Base-by-base conservation (phyloP, 2,329 filamentous ascomycete species). In the Fusarium verrucosum region DNA sequence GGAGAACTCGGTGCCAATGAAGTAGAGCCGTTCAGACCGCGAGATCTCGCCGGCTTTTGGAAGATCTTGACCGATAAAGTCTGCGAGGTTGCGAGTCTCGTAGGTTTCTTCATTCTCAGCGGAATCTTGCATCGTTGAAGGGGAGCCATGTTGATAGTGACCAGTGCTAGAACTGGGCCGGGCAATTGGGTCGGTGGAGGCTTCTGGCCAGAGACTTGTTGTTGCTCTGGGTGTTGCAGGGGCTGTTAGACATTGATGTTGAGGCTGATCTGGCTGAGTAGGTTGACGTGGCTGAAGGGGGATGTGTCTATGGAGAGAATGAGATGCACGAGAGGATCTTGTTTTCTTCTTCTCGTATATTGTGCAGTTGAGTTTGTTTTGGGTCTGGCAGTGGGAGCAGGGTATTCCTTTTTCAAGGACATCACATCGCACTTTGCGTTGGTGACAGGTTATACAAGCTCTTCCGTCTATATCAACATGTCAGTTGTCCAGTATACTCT, bases 1-100 rank as follows among this genome's bases (percentile, higher is more conserved):
- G 30, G 83, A 86, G 57, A 83, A 79, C 61, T 85, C 83, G 52
- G 82, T 82, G 8, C 83, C 83, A 40, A 86, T 83, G 65, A 83
- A 86, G 53, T 82, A 83, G 11, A 83, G 79, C 22, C 83, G 79
- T 16, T 82, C 80, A 4, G 78, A 76, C 47, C 77, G 74, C 32
- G 79, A 75, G n/a, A 85, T 83, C 51, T 82, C 80, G 17, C 79
- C 73, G 20, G 76, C 72, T 28, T 77, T 76, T 22, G 78, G 73
- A 19, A 81, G 79, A 44, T 83, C 80, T 38, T 80, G 77, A 54
- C 84, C 81, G 47, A 85, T 80, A 43, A 84, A 77, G 60, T 83
- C 82, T 45, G 81, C 80, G 17, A 85, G 72, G 43, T 80, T 81
- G 35, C 81, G 65, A 14, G 69, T 65, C 26, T 54, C 79, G 37